phyloP scores from a whole-genome alignment of 2,329 filamentous ascomycete genomes.

The Penicillium brevicompactum region DNA sequence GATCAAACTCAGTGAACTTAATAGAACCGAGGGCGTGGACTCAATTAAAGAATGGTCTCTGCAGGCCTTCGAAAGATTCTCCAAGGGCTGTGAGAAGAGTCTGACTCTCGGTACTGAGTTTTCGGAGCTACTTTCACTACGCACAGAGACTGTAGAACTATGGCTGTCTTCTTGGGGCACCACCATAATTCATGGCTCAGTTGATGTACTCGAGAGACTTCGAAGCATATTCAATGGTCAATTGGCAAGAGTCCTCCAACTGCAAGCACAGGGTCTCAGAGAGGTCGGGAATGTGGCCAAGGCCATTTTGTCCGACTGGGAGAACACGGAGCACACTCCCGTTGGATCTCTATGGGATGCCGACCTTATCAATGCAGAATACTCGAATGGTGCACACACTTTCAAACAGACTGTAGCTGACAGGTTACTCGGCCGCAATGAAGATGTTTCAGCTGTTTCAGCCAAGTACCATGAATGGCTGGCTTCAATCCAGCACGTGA shows the following conservation, averaged over 20 bases:
- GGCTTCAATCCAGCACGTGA: constrained; percentile 62
- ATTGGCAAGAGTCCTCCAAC: constrained; percentile 64
- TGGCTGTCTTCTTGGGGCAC: constrained; percentile 73
- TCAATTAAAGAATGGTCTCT: constrained; percentile 67
- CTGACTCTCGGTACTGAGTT: constrained; percentile 66
- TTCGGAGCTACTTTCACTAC: constrained; percentile 67
- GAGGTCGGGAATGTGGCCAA: constrained; percentile 67
- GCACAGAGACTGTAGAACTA: constrained; percentile 69
- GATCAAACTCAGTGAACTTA: constrained; percentile 77
- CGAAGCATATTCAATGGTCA: constrained; percentile 69
- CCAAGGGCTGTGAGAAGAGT: constrained; percentile 63
- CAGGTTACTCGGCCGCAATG: constrained; percentile 71
- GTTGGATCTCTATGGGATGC: constrained; percentile 68
- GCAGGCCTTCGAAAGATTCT: constrained; percentile 60
- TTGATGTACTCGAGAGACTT: constrained; percentile 68
- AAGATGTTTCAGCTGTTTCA: constrained; percentile 64
- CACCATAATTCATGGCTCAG: constrained; percentile 55
- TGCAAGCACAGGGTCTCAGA: constrained; percentile 65
- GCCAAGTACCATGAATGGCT: constrained; percentile 73
- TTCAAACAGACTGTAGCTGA: constrained; percentile 72
- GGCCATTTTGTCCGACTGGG: constrained; percentile 63
- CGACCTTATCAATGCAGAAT: constrained; percentile 64
- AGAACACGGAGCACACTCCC: constrained; percentile 53
- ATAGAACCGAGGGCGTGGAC: constrained; percentile 60
- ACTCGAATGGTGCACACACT: constrained; percentile 63